Evolutionary conservation across 495 filamentous ascomycete genomes (phyloP), one percentile per base, ranked within the genome.

Genomic region (Neurospora tetrasperma): DNA sequence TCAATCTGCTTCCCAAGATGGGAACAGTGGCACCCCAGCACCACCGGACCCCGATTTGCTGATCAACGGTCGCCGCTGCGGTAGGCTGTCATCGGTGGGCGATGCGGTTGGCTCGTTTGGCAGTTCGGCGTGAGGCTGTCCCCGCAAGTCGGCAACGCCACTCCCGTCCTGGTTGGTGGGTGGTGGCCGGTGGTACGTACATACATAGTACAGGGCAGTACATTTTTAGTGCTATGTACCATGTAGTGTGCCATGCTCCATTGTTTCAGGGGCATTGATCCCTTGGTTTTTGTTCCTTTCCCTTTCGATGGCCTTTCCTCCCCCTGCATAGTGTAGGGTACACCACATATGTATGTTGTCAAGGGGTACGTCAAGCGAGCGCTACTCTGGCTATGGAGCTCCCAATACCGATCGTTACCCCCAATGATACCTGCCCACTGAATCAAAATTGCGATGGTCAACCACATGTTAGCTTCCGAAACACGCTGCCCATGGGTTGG

Each of bases 31-130:
- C 44, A 62, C 44, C 31, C 23, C 23, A 20, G 38, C 66, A 70
- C 39, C 39, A 62, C 44, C 71, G 43, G 59, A 23, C 14, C 54
- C 27, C 35, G 35, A 38, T 38, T 38, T 6, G 35, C 35, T 6
- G 54, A 35, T 62, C 54, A 35, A 62, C 27, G 70, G 23, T 23
- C 0, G 69, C 12, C 68, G 66, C 44, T 46, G 35, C 38, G 44
- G 68, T 23, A 70, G 35, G 23, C 20, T 69, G 35, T 46, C 20
- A 2, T 69, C 70, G 27, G 39, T n/a, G 39, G 16, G 4, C 42
- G 16, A 44, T 54, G 10, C 48, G 70, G n/a, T 44, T 35, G 42
- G 42, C 7, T n/a, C 54, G 69, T 72, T 75, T 75, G 74, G 72
- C 23, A 23, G 10, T 62, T 46, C n/a, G 43, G 43, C 44, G 44